Percentiles rank a stretch among this genome's conserved stretches.
Evolutionary conservation across 169 alveolate genomes (phyloP).

Genomic region (Cystoisospora suis): DNA sequence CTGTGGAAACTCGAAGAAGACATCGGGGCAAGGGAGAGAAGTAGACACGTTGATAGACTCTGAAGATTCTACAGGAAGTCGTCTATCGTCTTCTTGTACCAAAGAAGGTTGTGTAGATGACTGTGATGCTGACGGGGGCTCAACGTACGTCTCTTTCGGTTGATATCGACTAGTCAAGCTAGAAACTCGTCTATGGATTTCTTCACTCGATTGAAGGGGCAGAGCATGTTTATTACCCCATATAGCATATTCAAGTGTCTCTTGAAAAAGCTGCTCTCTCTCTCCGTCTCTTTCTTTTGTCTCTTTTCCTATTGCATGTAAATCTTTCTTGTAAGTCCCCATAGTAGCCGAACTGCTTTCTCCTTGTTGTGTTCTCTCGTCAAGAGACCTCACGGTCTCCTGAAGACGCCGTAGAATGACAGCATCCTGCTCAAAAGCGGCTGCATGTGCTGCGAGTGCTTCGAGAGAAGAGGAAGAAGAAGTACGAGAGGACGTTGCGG

Average conservation of each 20-base stretch:
- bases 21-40: neutral
- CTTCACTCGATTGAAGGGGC: constrained; percentile 18
- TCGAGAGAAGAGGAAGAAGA: neutral
- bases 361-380: neutral
- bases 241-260: too few species aligned
- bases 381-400: neutral
- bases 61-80: too few species aligned
- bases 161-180: too few species aligned
- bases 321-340: too few species aligned
- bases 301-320: neutral
- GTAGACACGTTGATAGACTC: neutral
- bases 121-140: neutral
- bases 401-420: neutral
- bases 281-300: neutral
- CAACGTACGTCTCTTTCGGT: neutral
- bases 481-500: neutral
- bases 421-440: neutral
- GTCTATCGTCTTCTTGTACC: too few species aligned
- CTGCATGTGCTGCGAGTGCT: neutral
- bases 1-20: constrained; percentile 2
- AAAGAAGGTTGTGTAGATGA: neutral
- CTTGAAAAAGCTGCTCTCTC: neutral
- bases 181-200: neutral
- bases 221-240: neutral
- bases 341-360: too few species aligned